Evolutionary conservation across 768 basidiomycete species (phyloP).

Genomic region (Tephrocybe rancida): DNA sequence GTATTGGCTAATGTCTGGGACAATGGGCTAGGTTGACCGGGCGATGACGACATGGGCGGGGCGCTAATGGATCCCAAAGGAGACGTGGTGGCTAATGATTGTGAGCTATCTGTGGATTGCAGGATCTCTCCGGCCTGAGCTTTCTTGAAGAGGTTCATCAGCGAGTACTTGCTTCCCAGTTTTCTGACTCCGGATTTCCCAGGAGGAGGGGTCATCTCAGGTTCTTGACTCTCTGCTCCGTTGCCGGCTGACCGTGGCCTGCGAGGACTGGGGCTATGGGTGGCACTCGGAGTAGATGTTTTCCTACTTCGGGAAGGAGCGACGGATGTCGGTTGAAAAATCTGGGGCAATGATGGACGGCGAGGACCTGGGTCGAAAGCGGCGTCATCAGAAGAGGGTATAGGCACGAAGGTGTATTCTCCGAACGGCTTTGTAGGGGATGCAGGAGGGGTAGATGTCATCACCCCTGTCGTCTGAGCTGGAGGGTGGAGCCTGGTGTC

Average conservation of each 20-base stretch:
- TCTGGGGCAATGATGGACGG: constrained; percentile 72
- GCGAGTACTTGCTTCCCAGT: constrained; percentile 71
- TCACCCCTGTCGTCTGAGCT: constrained; percentile 3
- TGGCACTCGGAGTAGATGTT: constrained; percentile 32
- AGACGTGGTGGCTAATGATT: constrained; percentile 17
- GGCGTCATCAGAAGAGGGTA: constrained; percentile 30
- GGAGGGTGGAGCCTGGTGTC: constrained; percentile 30
- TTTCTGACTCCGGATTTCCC: constrained; percentile 41
- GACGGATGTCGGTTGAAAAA: constrained; percentile 36
- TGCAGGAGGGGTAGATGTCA: constrained; percentile 40
- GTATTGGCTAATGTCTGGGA: constrained; percentile 21
- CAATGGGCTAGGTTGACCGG: constrained; percentile 20
- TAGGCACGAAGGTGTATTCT: constrained; percentile 46
- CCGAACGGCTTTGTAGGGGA: constrained; percentile 43
- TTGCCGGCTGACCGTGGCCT: constrained; percentile 77
- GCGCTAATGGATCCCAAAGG: constrained; percentile 21
- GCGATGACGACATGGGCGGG: constrained; percentile 26
- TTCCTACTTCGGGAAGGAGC: constrained; percentile 34
- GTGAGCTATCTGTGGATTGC: constrained; percentile 19
- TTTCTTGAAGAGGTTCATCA: constrained; percentile 77
- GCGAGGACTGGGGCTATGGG: constrained; percentile 33
- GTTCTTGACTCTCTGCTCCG: constrained; percentile 50
- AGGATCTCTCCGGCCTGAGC: constrained; percentile 36
- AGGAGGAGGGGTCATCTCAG: constrained; percentile 20
- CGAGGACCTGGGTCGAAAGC: constrained; percentile 42